Evolutionary conservation across 768 basidiomycete genomes (phyloP), one percentile per base, ranked within the genome.

Genomic region (Xerocomus brunneocitrinus): DNA sequence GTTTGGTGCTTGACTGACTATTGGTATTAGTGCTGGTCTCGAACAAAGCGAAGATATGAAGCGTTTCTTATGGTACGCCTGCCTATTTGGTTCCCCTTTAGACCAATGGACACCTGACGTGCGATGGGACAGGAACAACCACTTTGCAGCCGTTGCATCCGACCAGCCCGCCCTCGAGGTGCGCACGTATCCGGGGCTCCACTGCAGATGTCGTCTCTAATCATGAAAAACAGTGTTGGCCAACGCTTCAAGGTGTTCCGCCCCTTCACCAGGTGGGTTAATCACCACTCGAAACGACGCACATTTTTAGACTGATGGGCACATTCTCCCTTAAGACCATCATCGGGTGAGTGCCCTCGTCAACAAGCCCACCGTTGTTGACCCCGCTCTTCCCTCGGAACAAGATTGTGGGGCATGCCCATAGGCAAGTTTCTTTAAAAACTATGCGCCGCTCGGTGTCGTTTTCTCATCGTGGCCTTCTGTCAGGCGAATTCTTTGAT

Each of bases 41-140:
- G 83, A 85, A 54, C 83, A 85, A 63, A 75, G 77, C 24, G 81
- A 84, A 16, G 83, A 82, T 39, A 84, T 85, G 84, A 87, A 85
- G 58, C 76, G 79, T 8, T 87, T 85, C 69, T 66, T 86, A n/a
- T 88, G 85, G 84, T 83, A 61, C 14, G 73, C 64, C 12, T 12
- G 3, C n/a, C 5, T 30, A n/a, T 38, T 54, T 8, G 12, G 13
- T n/a, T 9, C 47, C 14, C 2, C 19, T 10, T 4, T 6, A 50
- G 19, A 49, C 13, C 3, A 40, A 45, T 19, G 19, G 4, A 7
- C 25, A 28, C 28, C 10, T 50, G 36, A 48, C 32, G n/a, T 9
- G 35, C 22, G 30, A 35, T 31, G 13, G 19, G 12, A 27, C 55
- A 84, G 85, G 85, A 76, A 87, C 66, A 86, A 85, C 64, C 85